Base-by-base conservation (phyloP, 257 asterid genomes). In the Rhazya stricta region DNA sequence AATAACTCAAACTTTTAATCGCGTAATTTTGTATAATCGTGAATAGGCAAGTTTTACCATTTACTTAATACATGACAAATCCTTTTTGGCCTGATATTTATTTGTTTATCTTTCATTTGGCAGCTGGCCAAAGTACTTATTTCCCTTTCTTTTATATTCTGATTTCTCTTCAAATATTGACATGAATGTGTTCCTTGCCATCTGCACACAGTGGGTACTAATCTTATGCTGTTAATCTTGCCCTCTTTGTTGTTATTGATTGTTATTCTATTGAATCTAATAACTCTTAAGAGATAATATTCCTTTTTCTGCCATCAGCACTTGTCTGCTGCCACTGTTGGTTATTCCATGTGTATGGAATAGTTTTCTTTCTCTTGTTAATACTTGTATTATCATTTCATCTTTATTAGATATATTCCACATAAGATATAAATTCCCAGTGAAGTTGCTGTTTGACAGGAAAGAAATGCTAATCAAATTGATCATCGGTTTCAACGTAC, bases 401-500 rank as follows among this genome's bases (percentile, higher is more conserved):
- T 8, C 39, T 18, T 34, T 36, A 11, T 62, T 37, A 21, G 48
- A 36, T 29, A 34, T 9, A 34, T 13, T 61, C 21, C 69, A 13
- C 13, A 32, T 62, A 62, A 37, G 4, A 16, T 32, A 19, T 65
- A 6, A 25, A 8, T 65, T 65, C 29, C 46, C 15, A 37, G 67
- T 45, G 61, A 56, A 50, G 57, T 69, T 58, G 48, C 37, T 74
- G 42, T 65, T 48, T 81, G 61, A 73, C 86, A 84, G 88, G 88
- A 75, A 77, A 80, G 73, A 53, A 69, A 53, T 76, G 72, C 70
- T 57, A 78, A 78, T 43, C 83, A 65, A 42, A 61, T 51, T 76
- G 98, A 94, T 81, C 96, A 92, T 73, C 87, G 97, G 82, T 94
- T 94, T 82, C 98, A 94, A 84, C 91, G 98, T 72, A 90, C 97